Base-by-base conservation (phyloP, 805 yeast species). In the Candida berthetii region DNA sequence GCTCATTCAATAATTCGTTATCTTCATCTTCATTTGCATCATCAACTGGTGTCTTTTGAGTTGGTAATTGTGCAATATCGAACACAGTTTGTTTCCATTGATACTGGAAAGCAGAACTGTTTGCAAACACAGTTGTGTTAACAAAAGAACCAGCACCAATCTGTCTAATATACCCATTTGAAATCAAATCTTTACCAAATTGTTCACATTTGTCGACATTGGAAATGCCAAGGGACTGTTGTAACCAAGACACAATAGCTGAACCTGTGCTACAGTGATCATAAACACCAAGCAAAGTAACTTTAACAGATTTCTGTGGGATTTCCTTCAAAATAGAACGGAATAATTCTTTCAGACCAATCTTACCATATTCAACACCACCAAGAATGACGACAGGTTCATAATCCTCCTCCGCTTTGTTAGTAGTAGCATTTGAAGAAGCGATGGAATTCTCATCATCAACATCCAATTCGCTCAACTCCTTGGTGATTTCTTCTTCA, bases 31-130 rank as follows among this genome's bases (percentile, higher is more conserved):
- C 36, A 15, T 46, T 28, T 13, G 41, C 42, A 27, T 37, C 35
- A 17, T 37, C 45, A 4, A 48, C 34, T 42, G 47, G 17, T 56
- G 51, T 19, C 42, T 47, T 9, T 27, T 27, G 13, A 10, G 29
- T 11, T 5, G 62, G 57, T 10, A 66, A 15, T 15, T 66, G 69
- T 3, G 80, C 78, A 36, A 76, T 65, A 46, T 74, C 78, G 55
- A 75, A 85, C 1, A 85, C 85, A 44, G 70, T 61, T 3, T 80
- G 80, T 46, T 78, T 81, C 96, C 96, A 88, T 61, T 86, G 96
- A 55, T 86, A 87, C 52, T 67, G 71, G 58, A 82, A 78, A 42
- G 79, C 82, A 3, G 88, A 76, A 17, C 88, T 78, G 58, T 85
- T 86, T 41, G 82, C 87, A 60, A 87, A 87, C 39, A 76, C 75